phyloP scores from a whole-genome alignment of 768 basidiomycete genomes.

The Mrakia frigida region DNA sequence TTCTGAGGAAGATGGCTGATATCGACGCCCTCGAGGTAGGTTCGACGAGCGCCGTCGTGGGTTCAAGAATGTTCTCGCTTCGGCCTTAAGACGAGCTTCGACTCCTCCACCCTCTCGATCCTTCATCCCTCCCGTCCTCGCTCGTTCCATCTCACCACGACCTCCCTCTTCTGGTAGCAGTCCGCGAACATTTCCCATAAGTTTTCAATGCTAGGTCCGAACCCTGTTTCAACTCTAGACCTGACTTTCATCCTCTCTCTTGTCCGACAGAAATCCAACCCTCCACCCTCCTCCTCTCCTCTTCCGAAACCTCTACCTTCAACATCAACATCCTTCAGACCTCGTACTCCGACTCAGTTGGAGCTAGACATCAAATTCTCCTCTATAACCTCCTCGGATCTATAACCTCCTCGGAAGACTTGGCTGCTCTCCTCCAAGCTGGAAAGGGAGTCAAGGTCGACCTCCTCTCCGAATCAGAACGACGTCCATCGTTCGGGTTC shows the following conservation, averaged over 20 bases:
- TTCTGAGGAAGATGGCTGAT: too few species aligned
- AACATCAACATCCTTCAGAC: not conserved
- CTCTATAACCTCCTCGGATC: conserved; percentile 43
- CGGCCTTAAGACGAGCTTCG: too few species aligned
- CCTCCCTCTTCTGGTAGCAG: too few species aligned
- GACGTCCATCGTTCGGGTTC: not conserved
- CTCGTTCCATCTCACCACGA: too few species aligned
- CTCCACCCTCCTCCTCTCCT: not conserved
- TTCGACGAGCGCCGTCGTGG: too few species aligned
- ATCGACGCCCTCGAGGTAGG: too few species aligned
- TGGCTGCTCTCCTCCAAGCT: conserved; percentile 18
- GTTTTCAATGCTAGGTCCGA: too few species aligned
- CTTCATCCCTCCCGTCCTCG: not conserved
- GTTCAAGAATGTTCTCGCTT: too few species aligned
- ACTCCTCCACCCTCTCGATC: not conserved
- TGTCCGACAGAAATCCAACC: too few species aligned
- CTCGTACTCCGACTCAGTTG: conserved; percentile 7
- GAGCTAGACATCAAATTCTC: conserved; percentile 6
- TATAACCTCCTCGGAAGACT: conserved; percentile 45
- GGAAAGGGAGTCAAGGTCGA: not conserved
- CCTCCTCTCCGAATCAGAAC: not conserved
- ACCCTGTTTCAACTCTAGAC: too few species aligned
- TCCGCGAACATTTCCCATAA: too few species aligned
- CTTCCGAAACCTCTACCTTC: not conserved
- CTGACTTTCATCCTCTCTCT: too few species aligned